phyloP scores from a whole-genome alignment of 495 filamentous ascomycete species.

The Thozetella sp. region DNA sequence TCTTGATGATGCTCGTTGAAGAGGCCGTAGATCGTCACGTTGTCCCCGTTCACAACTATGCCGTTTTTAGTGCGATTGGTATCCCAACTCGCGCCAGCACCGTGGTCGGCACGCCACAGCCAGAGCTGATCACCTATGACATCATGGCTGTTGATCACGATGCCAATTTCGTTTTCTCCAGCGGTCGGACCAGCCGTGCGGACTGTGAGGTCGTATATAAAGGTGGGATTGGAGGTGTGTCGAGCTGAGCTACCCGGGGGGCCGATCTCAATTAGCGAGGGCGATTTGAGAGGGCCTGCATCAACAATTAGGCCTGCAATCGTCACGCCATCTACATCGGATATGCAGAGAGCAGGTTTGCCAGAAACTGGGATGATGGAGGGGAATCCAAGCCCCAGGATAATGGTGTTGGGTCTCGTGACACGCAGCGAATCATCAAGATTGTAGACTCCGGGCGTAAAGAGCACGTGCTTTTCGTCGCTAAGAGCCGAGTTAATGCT shows the following conservation, averaged over 20 bases:
- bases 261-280: conserved; percentile 22
- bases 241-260: conserved; percentile 14
- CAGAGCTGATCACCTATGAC: conserved; percentile 29
- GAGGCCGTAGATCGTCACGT: conserved; percentile 28
- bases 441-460: conserved; percentile 26
- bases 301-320: conserved; percentile 31
- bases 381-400: conserved; percentile 25
- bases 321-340: conserved; percentile 27
- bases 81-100: conserved; percentile 23
- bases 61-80: conserved; percentile 27
- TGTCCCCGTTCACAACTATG: conserved; percentile 25
- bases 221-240: conserved; percentile 23
- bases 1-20: conserved; percentile 33
- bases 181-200: conserved; percentile 20
- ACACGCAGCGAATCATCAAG: conserved; percentile 21
- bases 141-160: conserved; percentile 26
- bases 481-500: conserved; percentile 21
- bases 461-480: conserved; percentile 23
- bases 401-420: conserved; percentile 15
- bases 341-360: conserved; percentile 15
- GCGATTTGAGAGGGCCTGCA: conserved; percentile 18
- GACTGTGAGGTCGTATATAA: conserved; percentile 28
- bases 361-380: conserved; percentile 23
- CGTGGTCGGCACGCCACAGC: conserved; percentile 31
- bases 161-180: conserved; percentile 22